phyloP scores from a whole-genome alignment of 805 yeast genomes.

The Barnettozyma wickerhamii region DNA sequence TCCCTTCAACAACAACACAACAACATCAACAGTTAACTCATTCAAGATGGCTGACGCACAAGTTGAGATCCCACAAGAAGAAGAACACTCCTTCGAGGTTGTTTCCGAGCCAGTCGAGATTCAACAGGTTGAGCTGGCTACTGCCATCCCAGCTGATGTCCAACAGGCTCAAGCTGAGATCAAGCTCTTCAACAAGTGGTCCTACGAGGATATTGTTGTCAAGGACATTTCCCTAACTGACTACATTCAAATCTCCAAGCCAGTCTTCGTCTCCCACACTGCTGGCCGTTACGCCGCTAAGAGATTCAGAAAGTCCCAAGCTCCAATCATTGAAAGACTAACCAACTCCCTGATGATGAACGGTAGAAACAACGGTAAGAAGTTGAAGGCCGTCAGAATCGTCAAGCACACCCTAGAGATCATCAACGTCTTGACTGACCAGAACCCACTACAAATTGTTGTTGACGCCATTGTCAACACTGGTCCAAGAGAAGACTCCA shows the following conservation, averaged over 20 bases:
- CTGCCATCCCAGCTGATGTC: constrained; percentile 94
- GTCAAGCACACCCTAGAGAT: constrained; percentile 99
- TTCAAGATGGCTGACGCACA: constrained; percentile 77
- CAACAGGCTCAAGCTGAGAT: constrained; percentile 94
- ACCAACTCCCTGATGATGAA: constrained; percentile 99
- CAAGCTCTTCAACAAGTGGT: constrained; percentile 99
- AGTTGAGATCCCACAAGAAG: constrained; percentile 46
- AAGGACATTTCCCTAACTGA: constrained; percentile 98
- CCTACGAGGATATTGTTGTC: constrained; percentile 95
- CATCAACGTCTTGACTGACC: constrained; percentile 95
- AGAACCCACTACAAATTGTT: constrained; percentile 98
- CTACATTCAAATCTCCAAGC: constrained; percentile 96
- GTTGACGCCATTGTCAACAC: constrained; percentile 99
- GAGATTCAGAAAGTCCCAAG: constrained; percentile 99
- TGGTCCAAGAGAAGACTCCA: constrained; percentile 99
- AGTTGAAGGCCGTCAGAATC: constrained; percentile 99
- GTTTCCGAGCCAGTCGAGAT: constrained; percentile 81
- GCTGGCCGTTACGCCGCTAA: constrained; percentile 99
- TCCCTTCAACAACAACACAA: background rate
- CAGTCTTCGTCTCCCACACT: constrained; percentile 97
- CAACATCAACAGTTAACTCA: constrained; percentile 4
- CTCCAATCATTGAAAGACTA: constrained; percentile 98
- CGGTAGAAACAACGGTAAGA: constrained; percentile 99
- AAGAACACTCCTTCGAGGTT: constrained; percentile 56
- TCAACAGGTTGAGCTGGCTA: constrained; percentile 81